Evolutionary conservation across 306 rosid genomes (phyloP).

Genomic region (Sechiopsis laciniata): DNA sequence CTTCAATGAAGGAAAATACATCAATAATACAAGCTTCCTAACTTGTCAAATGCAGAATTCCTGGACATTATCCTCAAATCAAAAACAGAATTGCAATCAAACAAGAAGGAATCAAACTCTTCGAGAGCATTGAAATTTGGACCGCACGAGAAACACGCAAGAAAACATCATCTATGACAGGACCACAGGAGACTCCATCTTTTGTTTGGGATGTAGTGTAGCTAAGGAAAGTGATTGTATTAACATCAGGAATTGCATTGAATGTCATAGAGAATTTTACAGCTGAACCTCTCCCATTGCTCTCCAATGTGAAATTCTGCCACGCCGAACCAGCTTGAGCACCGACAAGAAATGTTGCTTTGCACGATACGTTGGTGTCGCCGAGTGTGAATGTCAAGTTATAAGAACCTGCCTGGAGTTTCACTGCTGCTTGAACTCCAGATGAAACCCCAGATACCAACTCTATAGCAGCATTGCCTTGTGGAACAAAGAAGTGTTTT

Average conservation of each 20-base stretch:
- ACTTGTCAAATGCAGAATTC: background rate
- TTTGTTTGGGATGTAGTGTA: conserved; percentile 25
- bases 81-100: conserved; percentile 10
- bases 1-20: background rate
- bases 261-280: conserved; percentile 26
- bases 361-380: conserved; percentile 34
- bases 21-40: background rate
- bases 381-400: conserved; percentile 30
- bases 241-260: conserved; percentile 21
- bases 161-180: conserved; percentile 33
- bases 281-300: conserved; percentile 34
- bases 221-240: conserved; percentile 26
- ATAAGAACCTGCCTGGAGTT: conserved; percentile 29
- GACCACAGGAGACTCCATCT: conserved; percentile 34
- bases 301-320: conserved; percentile 31
- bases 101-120: conserved; percentile 23
- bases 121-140: conserved; percentile 18
- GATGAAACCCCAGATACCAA: conserved; percentile 29
- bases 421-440: conserved; percentile 27
- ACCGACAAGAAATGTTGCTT: conserved; percentile 22
- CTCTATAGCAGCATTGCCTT: conserved; percentile 35
- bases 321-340: conserved; percentile 28
- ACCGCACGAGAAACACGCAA: conserved; percentile 24
- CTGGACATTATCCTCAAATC: conserved; percentile 3
- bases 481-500: conserved; percentile 31